Base-by-base conservation (phyloP, 2,329 filamentous ascomycete genomes). In the Penicillium sp. region DNA sequence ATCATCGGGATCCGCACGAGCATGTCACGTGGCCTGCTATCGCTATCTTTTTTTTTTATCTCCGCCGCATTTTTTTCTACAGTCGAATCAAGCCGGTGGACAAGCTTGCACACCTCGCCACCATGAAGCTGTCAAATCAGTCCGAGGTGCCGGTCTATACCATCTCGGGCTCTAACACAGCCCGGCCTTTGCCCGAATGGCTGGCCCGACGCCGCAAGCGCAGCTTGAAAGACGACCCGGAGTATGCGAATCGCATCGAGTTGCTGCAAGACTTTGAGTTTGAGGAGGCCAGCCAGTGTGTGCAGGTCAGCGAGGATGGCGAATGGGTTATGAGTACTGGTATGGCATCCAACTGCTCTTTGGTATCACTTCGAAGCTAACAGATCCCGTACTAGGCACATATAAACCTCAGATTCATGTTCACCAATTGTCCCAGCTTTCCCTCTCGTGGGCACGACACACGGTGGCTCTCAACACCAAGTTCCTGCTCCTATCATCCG, bases 211-310 rank as follows among this genome's bases (percentile, higher is more conserved):
- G 92, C 69, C 84, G 94, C 74, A 98, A 97, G 82, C 86, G 90
- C 74, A 96, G 91, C 73, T 81, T 97, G 68, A 98, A 98, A 78
- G 88, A 94, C 67, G 94, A 98, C 73, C 84, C 90, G 61, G 94
- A 97, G 73, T 98, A 94, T 78, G 89, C 93, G 64, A 96, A 92
- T 75, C 90, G 95, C 66, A 89, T 99, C 68, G 95, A 99, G 77
- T 83, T 99, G 58, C 84, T 99, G 39, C 95, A 99, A 72, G 95
- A 99, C 73, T 99, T 99, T 76, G 93, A 96, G 73, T 98, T 99
- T 71, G 93, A 97, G 71, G 93, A 96, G 78, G 94, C 96, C 42
- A 96, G 92, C 73, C 87, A 89, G 67, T 97, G 94, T 73, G 87
- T 99, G 63, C 86, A 92, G 52, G 86, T 95, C 63, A 96, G 91